phyloP scores from a whole-genome alignment of 768 basidiomycete genomes.

The Strobilomyces dryophilus region DNA sequence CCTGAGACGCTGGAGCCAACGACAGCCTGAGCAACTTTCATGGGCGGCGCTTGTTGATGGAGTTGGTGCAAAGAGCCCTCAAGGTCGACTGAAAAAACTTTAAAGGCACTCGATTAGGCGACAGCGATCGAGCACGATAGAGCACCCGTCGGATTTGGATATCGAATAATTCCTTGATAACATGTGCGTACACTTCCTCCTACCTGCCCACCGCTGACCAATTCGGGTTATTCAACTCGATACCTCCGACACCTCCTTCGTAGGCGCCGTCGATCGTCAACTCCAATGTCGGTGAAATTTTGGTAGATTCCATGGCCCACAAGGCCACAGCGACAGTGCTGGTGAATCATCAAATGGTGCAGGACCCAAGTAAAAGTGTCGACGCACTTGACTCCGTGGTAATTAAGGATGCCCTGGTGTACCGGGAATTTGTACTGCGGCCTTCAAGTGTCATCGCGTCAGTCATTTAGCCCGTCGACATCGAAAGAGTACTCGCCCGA shows the following conservation, averaged over 20 bases:
- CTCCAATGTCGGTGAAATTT: conserved; percentile 48
- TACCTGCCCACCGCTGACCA: conserved; percentile 40
- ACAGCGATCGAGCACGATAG: background rate
- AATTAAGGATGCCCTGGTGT: conserved; percentile 75
- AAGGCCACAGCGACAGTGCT: conserved; percentile 62
- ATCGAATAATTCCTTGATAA: background rate
- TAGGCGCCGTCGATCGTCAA: conserved; percentile 53
- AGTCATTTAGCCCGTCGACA: background rate
- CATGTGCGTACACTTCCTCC: background rate
- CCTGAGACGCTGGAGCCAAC: conserved; percentile 78
- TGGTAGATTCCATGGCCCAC: conserved; percentile 57
- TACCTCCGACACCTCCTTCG: conserved; percentile 62
- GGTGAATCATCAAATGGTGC: conserved; percentile 1
- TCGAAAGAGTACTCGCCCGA: conserved; percentile 44
- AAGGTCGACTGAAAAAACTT: background rate
- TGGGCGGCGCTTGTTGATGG: background rate
- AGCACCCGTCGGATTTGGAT: background rate
- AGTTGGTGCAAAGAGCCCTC: background rate
- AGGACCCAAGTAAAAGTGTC: background rate
- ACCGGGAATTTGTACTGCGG: conserved; percentile 83
- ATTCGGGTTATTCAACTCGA: conserved; percentile 53
- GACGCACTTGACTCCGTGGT: conserved; percentile 61
- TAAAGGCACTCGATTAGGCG: background rate
- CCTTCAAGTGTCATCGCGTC: conserved; percentile 30
- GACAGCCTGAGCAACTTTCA: conserved; percentile 63